Conservation (phyloP, 306 rosid species). For the Medicago truncatula region DNA sequence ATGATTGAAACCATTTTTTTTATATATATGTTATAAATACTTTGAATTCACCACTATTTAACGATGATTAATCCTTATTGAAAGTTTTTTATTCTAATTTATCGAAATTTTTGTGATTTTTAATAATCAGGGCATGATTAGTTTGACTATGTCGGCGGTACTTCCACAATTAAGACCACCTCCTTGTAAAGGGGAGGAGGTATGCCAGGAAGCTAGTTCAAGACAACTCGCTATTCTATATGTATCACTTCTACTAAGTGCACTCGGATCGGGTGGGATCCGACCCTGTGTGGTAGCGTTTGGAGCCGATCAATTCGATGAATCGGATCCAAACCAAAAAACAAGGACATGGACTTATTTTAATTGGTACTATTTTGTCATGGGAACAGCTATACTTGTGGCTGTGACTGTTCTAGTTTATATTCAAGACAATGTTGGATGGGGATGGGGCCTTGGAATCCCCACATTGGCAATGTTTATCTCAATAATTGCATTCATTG, state of each 20-base stretch:
- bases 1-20: no score
- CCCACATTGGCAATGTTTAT: constrained; percentile 84
- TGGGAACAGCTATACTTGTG: constrained; percentile 81
- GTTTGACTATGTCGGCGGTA: constrained; percentile 75
- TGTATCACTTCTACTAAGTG: constrained; percentile 58
- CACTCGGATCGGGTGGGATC: constrained; percentile 92
- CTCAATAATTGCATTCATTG: constrained; percentile 63
- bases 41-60: no score
- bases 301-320: constrained; percentile 95
- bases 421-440: constrained; percentile 87
- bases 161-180: constrained; percentile 82
- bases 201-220: constrained; percentile 64
- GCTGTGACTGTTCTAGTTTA: constrained; percentile 91
- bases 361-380: constrained; percentile 93
- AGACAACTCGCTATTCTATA: constrained; percentile 73
- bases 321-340: constrained; percentile 55
- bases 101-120: not conserved
- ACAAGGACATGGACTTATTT: constrained; percentile 83
- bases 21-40: no score
- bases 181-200: constrained; percentile 60
- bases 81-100: not conserved
- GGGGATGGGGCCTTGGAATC: constrained; percentile 91
- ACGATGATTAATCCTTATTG: no score
- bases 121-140: constrained; percentile 72
- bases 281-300: constrained; percentile 97